Conservation (phyloP, 2,329 filamentous ascomycete genomes). For the Pestalotiopsis fici region DNA sequence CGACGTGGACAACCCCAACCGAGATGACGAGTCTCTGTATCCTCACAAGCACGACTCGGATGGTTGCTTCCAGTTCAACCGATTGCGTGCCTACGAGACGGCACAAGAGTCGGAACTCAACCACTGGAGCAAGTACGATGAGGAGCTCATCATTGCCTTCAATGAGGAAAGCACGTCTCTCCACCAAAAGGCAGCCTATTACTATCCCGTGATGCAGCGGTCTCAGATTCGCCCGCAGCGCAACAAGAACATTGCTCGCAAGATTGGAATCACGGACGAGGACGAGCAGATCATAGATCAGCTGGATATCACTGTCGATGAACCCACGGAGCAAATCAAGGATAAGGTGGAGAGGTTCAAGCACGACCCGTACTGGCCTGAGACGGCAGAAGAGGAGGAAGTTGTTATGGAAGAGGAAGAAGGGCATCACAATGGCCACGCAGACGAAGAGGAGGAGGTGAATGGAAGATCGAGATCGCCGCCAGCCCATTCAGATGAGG, state of each 20-base stretch:
- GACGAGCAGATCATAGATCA: conserved; percentile 56
- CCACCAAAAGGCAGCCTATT: conserved; percentile 61
- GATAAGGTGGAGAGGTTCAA: conserved; percentile 54
- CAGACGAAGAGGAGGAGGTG: conserved; percentile 24
- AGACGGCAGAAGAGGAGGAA: conserved; percentile 17
- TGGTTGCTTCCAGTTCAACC: conserved; percentile 60
- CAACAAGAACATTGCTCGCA: conserved; percentile 62
- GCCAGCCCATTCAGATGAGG: conserved; percentile 17
- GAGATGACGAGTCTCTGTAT: conserved; percentile 56
- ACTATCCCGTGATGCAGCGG: conserved; percentile 69
- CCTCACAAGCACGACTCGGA: conserved; percentile 47
- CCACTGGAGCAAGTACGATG: conserved; percentile 61
- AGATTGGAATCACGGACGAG: conserved; percentile 45
- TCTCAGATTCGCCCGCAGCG: conserved; percentile 63
- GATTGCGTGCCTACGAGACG: conserved; percentile 66
- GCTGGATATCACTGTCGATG: conserved; percentile 55
- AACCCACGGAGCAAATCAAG: conserved; percentile 55
- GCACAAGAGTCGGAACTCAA: conserved; percentile 57
- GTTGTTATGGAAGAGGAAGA: conserved; percentile 5
- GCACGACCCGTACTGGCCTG: conserved; percentile 48
- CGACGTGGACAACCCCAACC: conserved; percentile 56
- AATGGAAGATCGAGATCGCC: conserved; percentile 10
- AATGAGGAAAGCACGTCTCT: conserved; percentile 48
- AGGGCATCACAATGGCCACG: conserved; percentile 24
- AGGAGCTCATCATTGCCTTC: conserved; percentile 63